These are phyloP conservation scores for Ceratocystis smalleyi DNA, from an alignment of 2,329 filamentous ascomycete species.

Conservation along the genomic window DNA sequence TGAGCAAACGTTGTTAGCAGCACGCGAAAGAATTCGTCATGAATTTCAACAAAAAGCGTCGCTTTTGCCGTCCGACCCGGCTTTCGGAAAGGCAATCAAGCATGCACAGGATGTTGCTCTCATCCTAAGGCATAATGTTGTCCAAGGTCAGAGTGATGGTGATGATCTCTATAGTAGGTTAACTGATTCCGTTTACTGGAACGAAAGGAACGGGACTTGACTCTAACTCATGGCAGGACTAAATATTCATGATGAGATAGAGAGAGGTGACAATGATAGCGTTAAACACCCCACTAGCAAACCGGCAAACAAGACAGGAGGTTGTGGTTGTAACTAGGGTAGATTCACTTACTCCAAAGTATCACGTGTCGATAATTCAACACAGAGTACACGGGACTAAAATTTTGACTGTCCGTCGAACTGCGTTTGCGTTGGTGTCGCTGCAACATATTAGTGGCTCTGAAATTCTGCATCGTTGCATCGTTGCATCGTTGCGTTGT, in stretches of 20 bases:
- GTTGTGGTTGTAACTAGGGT: conserved; percentile 15
- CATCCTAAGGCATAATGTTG: conserved; percentile 68
- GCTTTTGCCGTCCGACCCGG: conserved; percentile 41
- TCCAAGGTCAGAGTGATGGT: conserved; percentile 54
- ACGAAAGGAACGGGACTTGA: neutral
- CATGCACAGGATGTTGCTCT: conserved; percentile 71
- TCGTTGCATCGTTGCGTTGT: too few species aligned
- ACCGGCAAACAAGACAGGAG: neutral
- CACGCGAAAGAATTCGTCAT: conserved; percentile 54
- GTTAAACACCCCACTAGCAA: conserved; percentile 39
- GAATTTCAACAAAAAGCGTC: conserved; percentile 55
- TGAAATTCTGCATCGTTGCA: too few species aligned
- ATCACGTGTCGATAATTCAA: too few species aligned
- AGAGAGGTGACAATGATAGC: conserved; percentile 84
- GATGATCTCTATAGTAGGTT: conserved; percentile 45
- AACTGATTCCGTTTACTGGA: neutral
- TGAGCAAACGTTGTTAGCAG: conserved; percentile 48
- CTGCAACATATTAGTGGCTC: too few species aligned
- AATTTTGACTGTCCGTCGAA: too few species aligned
- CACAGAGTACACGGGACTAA: too few species aligned
- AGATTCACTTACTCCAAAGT: neutral
- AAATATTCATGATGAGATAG: conserved; percentile 78
- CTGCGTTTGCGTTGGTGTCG: too few species aligned
- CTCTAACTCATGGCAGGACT: conserved; percentile 40
- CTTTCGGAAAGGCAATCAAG: conserved; percentile 48